phyloP scores from a whole-genome alignment of 208 protist genomes.

The Angomonas deanei region DNA sequence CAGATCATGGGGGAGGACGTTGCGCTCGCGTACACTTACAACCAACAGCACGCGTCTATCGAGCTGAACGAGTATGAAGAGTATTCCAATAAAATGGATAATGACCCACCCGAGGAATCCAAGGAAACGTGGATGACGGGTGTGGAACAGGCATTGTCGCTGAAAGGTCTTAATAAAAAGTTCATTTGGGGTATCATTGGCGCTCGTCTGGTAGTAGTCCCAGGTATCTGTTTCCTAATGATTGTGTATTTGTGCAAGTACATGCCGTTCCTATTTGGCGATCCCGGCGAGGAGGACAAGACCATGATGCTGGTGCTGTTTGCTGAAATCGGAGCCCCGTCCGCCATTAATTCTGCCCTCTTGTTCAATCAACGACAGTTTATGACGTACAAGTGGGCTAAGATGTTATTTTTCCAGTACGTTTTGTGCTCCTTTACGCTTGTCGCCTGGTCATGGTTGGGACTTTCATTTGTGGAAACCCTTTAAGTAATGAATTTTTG shows the following conservation, averaged over 20 bases:
- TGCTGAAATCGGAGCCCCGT: conserved; percentile 56
- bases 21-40: conserved; percentile 7
- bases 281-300: conserved; percentile 18
- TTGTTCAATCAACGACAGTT: conserved; percentile 60
- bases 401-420: conserved; percentile 83
- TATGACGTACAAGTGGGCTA: conserved; percentile 62
- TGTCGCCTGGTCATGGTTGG: conserved; percentile 51
- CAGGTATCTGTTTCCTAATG: conserved; percentile 34
- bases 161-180: conserved; percentile 22
- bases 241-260: conserved; percentile 25
- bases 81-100: conserved; percentile 2
- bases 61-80: not conserved
- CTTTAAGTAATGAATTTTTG: conserved; percentile 2
- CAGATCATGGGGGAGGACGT: conserved; percentile 25
- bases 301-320: conserved; percentile 68
- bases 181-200: conserved; percentile 66
- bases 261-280: conserved; percentile 53
- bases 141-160: conserved; percentile 23
- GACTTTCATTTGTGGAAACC: conserved; percentile 16
- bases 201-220: conserved; percentile 60
- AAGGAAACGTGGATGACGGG: conserved; percentile 30
- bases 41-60: not conserved
- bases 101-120: not conserved
- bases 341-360: conserved; percentile 71
- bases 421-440: conserved; percentile 45